A percentile compares a stretch with the other conserved stretches of the same genome.
Conservation (phyloP, 768 basidiomycete species). For the Clavulina sp. region DNA sequence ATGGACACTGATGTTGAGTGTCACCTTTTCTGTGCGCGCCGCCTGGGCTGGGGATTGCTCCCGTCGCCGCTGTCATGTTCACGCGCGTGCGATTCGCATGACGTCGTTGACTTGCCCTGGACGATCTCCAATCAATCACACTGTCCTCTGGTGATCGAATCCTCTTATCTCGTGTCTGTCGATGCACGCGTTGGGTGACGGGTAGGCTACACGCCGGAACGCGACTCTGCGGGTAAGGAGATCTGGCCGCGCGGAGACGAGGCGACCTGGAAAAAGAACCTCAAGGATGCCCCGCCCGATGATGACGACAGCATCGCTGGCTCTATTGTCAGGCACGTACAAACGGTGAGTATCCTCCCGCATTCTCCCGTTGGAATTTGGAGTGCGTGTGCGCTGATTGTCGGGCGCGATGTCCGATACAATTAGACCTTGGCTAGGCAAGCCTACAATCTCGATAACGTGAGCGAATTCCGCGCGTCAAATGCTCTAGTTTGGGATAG, state of each 20-base stretch:
- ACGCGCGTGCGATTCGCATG: no score
- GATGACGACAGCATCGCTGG: constrained; percentile 47
- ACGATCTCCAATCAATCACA: no score
- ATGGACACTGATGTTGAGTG: no score
- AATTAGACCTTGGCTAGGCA: constrained; percentile 60
- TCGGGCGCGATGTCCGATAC: background rate
- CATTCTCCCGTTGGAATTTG: background rate
- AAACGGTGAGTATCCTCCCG: constrained; percentile 26
- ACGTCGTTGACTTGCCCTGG: no score
- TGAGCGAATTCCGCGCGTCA: constrained; percentile 7
- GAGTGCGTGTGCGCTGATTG: background rate
- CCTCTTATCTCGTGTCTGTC: background rate
- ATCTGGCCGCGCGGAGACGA: constrained; percentile 73
- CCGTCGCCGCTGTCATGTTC: no score
- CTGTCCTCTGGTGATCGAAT: no score
- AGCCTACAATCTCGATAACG: constrained; percentile 63
- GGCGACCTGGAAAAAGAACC: constrained; percentile 15
- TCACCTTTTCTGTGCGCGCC: background rate
- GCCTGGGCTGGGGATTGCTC: no score
- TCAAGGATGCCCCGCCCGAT: constrained; percentile 16
- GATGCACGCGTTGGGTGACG: background rate
- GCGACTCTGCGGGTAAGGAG: constrained; percentile 56
- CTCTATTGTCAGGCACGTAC: constrained; percentile 67
- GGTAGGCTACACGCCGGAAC: constrained; percentile 61
- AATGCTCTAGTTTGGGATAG: background rate